These are phyloP conservation scores for Trichomonas tenax DNA, from an alignment of 208 protist genomes.

Conservation along the genomic window DNA sequence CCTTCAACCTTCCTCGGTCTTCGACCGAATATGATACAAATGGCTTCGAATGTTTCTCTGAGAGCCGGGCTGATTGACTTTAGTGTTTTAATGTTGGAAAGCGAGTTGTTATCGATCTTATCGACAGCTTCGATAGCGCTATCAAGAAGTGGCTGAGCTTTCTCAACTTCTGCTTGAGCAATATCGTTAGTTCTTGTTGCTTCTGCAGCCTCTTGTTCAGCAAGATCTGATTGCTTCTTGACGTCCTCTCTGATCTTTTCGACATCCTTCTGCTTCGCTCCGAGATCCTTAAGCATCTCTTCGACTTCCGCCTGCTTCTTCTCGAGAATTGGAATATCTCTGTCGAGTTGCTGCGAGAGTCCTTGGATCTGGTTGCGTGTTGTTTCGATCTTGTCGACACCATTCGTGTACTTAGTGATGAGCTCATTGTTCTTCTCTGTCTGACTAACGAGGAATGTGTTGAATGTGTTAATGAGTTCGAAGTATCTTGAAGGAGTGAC, in stretches of 20 bases:
- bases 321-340: neutral
- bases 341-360: neutral
- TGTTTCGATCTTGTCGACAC: neutral
- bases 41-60: neutral
- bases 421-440: slow-evolving; percentile 47
- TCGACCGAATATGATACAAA: slow-evolving; percentile 19
- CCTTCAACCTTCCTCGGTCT: neutral
- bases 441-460: slow-evolving; percentile 70
- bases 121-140: neutral
- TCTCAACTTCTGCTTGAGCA: neutral
- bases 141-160: neutral
- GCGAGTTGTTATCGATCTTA: neutral
- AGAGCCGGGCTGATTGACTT: neutral
- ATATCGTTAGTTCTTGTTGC: neutral
- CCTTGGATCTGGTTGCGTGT: neutral
- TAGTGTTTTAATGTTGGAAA: neutral
- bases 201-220: neutral
- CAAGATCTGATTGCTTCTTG: neutral
- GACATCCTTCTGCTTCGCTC: neutral
- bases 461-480: slow-evolving; percentile 92
- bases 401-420: neutral
- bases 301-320: neutral
- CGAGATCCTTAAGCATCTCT: neutral
- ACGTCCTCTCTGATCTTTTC: neutral
- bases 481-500: slow-evolving; percentile 95